phyloP scores from a whole-genome alignment of 805 yeast species.

The Cephaloascus fragrans region DNA sequence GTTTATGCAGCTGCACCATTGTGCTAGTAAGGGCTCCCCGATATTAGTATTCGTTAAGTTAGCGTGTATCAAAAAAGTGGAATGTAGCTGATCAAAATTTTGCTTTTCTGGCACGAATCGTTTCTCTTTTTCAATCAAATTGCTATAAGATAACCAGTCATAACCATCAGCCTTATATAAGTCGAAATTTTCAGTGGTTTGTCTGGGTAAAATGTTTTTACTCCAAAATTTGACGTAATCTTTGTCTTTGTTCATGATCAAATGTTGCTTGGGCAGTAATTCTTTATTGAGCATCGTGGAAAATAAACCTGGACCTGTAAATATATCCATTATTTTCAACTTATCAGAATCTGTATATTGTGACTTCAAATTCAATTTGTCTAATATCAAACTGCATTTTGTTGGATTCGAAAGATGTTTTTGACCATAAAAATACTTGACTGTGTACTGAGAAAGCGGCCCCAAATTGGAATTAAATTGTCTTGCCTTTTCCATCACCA shows the following conservation, averaged over 20 bases:
- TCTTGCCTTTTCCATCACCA: too few species aligned
- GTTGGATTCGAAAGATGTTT: neutral
- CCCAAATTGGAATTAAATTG: too few species aligned
- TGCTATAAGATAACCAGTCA: slow-evolving; percentile 53
- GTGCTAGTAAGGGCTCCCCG: slow-evolving; percentile 65
- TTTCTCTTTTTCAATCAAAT: slow-evolving; percentile 36
- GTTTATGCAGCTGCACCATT: slow-evolving; percentile 62
- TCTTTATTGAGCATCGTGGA: slow-evolving; percentile 52
- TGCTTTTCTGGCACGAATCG: slow-evolving; percentile 19
- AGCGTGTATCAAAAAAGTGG: slow-evolving; percentile 47
- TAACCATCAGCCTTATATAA: slow-evolving; percentile 43
- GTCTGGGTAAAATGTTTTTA: slow-evolving; percentile 13
- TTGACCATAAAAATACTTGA: neutral
- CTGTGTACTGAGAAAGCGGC: too few species aligned
- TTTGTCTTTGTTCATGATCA: slow-evolving; percentile 46
- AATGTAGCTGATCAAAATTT: slow-evolving; percentile 32
- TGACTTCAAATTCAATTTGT: slow-evolving; percentile 32
- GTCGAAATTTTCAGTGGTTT: slow-evolving; percentile 19
- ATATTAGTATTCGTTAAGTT: slow-evolving; percentile 39
- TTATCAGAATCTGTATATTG: slow-evolving; percentile 22
- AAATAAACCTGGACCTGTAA: slow-evolving; percentile 51
- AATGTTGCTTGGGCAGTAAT: slow-evolving; percentile 53
- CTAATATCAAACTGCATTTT: slow-evolving; percentile 24
- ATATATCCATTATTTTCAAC: slow-evolving; percentile 48
- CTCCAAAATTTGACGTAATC: slow-evolving; percentile 17